Conservation (phyloP, 768 basidiomycete species). For the Hygrophoropsis aurantiaca region DNA sequence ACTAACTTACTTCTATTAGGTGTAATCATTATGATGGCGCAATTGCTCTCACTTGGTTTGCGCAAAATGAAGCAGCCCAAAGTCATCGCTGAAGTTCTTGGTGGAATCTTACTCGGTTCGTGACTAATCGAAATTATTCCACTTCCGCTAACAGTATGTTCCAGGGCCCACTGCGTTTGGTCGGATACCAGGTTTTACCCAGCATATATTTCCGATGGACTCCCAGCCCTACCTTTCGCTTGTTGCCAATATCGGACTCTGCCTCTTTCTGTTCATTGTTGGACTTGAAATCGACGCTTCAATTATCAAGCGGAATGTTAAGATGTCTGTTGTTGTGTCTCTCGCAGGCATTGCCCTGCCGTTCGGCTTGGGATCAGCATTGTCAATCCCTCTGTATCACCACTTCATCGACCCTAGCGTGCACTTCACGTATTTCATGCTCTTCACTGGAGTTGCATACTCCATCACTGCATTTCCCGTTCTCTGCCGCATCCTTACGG, state of each 20-base stretch:
- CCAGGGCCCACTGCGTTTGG: constrained; percentile 59
- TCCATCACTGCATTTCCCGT: constrained; percentile 84
- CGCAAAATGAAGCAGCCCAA: constrained; percentile 82
- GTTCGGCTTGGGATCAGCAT: constrained; percentile 78
- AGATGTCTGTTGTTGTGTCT: constrained; percentile 67
- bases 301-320: constrained; percentile 77
- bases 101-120: constrained; percentile 83
- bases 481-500: constrained; percentile 81
- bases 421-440: constrained; percentile 77
- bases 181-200: constrained; percentile 84
- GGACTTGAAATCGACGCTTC: constrained; percentile 86
- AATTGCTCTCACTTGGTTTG: constrained; percentile 69
- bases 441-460: constrained; percentile 83
- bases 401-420: constrained; percentile 58
- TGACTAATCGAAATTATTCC: neutral
- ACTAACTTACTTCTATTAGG: constrained; percentile 41
- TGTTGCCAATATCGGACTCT: constrained; percentile 85
- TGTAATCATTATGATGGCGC: constrained; percentile 80
- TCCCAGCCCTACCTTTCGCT: constrained; percentile 81
- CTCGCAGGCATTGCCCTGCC: constrained; percentile 85
- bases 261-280: constrained; percentile 88
- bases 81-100: constrained; percentile 82
- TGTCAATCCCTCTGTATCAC: constrained; percentile 73
- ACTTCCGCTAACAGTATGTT: too few species aligned
- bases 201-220: constrained; percentile 74